Base-by-base conservation (phyloP, 257 asterid genomes). In the Ligustrum vulgare region DNA sequence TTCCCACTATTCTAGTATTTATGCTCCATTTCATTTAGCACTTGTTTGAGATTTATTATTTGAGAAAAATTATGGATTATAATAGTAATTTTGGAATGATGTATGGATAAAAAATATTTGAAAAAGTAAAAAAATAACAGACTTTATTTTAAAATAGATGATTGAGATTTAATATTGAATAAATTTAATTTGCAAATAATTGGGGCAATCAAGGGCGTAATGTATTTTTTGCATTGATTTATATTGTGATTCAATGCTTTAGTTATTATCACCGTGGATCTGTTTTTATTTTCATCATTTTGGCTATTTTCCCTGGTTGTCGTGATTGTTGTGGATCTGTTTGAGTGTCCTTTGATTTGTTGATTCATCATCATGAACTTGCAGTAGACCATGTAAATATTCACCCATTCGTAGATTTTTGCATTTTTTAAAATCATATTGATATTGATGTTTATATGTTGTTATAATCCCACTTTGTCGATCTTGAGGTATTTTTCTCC, bases 241-340 rank as follows among this genome's bases (percentile, higher is more conserved):
- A 5, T 66, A 67, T 36, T 71, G 49, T 54, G 73, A 67, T 70
- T 68, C 69, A 73, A n/a, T 32, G 67, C 75, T 39, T 80, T 36
- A 37, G 78, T 65, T 78, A 45, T 82, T 82, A 67, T 72, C 39
- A 56, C 72, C 8, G 76, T 79, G 82, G 89, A 85, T 84, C 89
- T 81, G 86, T 72, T 28, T 72, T 80, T 56, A 20, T n/a, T 56
- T 56, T 22, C 28, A 20, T 56, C 64, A 22, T 70, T 69, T 41
- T 69, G 8, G 56, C 45, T 69, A 34, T 68, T 43, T 77, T 39
- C 28, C 69, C 4, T 31, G 71, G 73, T 47, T 16, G 76, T 71
- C 63, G 8, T 66, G 72, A 64, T 60, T 78, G 8, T 20, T 20
- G 66, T 22, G 72, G 83, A 81, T 80, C 81, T 77, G 77, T 76